Conservation (phyloP, 1,284 basidiomycete genomes). For the Boletus smithii region DNA sequence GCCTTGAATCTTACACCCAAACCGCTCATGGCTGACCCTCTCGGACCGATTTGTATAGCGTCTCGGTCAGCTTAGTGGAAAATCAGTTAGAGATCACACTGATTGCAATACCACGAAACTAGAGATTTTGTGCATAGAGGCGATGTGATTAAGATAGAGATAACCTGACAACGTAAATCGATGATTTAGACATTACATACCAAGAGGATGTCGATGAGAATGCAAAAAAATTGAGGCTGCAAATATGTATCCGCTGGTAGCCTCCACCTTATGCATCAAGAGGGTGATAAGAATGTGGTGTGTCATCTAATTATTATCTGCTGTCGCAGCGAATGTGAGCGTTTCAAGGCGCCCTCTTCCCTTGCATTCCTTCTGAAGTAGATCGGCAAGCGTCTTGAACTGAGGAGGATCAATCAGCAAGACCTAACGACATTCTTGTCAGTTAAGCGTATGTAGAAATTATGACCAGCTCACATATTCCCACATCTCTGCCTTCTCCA, state of each 20-base stretch:
- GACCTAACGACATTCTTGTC: slow-evolving; percentile 47
- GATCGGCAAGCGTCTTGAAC: slow-evolving; percentile 86
- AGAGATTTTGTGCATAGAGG: background rate
- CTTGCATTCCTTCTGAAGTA: slow-evolving; percentile 88
- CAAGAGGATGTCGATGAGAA: background rate
- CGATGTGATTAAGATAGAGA: background rate
- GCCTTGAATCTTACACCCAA: background rate
- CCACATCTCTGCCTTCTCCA: slow-evolving; percentile 83
- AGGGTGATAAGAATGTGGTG: too few species aligned
- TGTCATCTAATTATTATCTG: slow-evolving; percentile 33
- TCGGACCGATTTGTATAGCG: slow-evolving; percentile 4
- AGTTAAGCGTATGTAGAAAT: slow-evolving; percentile 3
- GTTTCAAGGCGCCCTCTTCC: slow-evolving; percentile 84
- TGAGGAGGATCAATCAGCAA: slow-evolving; percentile 91
- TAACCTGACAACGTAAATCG: background rate
- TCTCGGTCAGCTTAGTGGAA: slow-evolving; percentile 21
- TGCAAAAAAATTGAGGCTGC: background rate
- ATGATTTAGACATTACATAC: background rate
- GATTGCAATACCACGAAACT: slow-evolving; percentile 15
- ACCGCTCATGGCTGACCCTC: background rate
- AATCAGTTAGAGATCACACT: slow-evolving; percentile 24
- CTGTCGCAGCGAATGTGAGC: slow-evolving; percentile 66
- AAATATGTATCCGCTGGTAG: too few species aligned
- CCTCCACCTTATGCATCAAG: too few species aligned
- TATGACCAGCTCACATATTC: slow-evolving; percentile 63